These are phyloP conservation scores for Fusarium ambrosium DNA, from an alignment of 2,329 filamentous ascomycete genomes.

Conservation along the genomic window DNA sequence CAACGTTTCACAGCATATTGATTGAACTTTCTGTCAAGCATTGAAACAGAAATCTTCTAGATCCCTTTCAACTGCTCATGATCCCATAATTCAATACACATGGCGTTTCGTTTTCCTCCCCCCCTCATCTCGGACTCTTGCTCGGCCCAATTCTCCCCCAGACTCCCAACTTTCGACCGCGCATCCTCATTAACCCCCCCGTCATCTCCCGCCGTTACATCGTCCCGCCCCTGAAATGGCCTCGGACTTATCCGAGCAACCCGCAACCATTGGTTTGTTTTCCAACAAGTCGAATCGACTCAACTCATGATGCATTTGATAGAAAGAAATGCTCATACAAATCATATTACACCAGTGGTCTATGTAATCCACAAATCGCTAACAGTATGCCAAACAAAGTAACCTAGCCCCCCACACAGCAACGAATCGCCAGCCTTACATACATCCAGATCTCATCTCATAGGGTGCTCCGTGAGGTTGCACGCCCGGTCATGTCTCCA, in stretches of 20 bases:
- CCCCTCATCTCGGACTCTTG: slow-evolving; percentile 41
- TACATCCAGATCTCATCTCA: slow-evolving; percentile 28
- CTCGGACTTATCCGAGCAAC: not conserved
- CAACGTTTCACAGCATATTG: not conserved
- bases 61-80: not conserved
- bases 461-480: slow-evolving; percentile 39
- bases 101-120: slow-evolving; percentile 28
- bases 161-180: slow-evolving; percentile 22
- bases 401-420: slow-evolving; percentile 9
- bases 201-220: slow-evolving; percentile 31
- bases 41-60: slow-evolving; percentile 2
- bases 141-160: slow-evolving; percentile 35
- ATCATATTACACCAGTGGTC: slow-evolving; percentile 32
- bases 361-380: slow-evolving; percentile 39
- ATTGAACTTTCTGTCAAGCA: not conserved
- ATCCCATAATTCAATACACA: not conserved
- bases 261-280: not conserved
- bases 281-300: not conserved
- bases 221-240: slow-evolving; percentile 18
- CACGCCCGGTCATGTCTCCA: slow-evolving; percentile 38
- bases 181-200: slow-evolving; percentile 16
- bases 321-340: slow-evolving; percentile 8
- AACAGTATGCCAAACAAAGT: slow-evolving; percentile 27
- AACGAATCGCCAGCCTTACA: slow-evolving; percentile 17
- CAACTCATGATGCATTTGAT: not conserved